Evolutionary conservation across 2,329 filamentous ascomycete species (phyloP), one percentile per base, ranked within the genome.

Genomic region (Onygena corvina): DNA sequence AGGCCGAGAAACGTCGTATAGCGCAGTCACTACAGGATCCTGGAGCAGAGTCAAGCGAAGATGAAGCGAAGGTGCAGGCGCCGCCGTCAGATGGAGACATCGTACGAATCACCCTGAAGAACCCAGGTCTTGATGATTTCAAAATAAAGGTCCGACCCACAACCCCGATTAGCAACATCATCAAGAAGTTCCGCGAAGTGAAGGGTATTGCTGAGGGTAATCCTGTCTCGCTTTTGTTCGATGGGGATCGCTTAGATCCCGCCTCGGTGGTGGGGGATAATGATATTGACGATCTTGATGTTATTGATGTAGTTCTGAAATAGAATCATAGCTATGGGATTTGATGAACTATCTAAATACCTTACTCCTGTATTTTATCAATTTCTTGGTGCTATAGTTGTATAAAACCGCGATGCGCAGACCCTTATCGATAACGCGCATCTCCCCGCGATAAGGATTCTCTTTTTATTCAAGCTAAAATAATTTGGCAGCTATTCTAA

Each of bases 281-380:
- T 2, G 86, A 87, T 14, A 77, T 94, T 34, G 78, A 79, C 40
- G 83, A 93, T 58, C 73, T 81, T 69, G 85, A 90, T 61, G 73
- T 76, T 23, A 69, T 94, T 29, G 86, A 94, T 64, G 83, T 92
- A 18, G 74, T 83, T 55, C 65, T 88, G 48, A 77, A 73, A 56
- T 79, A 44, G 46, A 9, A 46, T 14, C 9, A 23, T 30, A 9
- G 38, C 6, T 16, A n/a, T 36, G 40, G 33, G 33, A 29, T 35
- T 25, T 48, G 16, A 18, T 33, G 18, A 11, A 25, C 27, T 25
- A 21, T 3, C 18, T 18, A 23, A 4, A 12, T 12, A 12, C 18
- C 4, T 40, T 40, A 23, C 25, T 12, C 25, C 18, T n/a, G 20
- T n/a, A 11, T n/a, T 35, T 16, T 35, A n/a, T 33, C 30, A 33